Conservation (phyloP, 352 stramenopile species). For the Phytopythium oedochilum region DNA sequence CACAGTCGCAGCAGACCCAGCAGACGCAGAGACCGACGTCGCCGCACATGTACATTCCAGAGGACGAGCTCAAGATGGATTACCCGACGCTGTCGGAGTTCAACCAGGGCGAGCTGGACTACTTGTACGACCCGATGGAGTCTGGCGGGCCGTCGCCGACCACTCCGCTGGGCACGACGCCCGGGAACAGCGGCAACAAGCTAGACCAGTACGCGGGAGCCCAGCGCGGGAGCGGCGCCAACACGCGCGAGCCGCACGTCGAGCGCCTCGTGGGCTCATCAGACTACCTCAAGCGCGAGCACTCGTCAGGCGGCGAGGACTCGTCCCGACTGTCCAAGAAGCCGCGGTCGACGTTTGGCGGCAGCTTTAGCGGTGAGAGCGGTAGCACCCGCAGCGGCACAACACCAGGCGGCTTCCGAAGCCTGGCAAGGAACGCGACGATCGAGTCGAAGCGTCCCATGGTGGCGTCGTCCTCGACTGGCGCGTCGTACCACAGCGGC, state of each 20-base stretch:
- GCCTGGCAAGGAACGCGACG: conserved; percentile 23
- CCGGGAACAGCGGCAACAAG: conserved; percentile 23
- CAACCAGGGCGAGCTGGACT: conserved; percentile 72
- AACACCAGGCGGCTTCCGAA: conserved; percentile 23
- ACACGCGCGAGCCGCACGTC: conserved; percentile 29
- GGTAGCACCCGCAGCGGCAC: background rate
- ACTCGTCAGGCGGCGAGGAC: conserved; percentile 3
- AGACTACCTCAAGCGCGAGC: conserved; percentile 37
- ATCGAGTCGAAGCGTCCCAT: conserved; percentile 36
- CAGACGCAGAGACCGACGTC: conserved; percentile 14
- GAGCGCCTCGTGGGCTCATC: conserved; percentile 29
- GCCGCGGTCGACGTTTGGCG: conserved; percentile 5
- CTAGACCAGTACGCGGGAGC: conserved; percentile 18
- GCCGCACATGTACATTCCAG: conserved; percentile 32
- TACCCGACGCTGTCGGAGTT: conserved; percentile 62
- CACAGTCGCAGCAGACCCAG: background rate
- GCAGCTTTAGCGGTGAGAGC: conserved; percentile 9
- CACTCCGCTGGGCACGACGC: conserved; percentile 27
- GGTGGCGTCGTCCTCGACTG: conserved; percentile 1
- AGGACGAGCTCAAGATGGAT: conserved; percentile 74
- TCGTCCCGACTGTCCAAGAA: conserved; percentile 1
- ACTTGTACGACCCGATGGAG: conserved; percentile 62
- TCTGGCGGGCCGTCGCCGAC: conserved; percentile 33
- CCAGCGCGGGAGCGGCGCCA: conserved; percentile 11
- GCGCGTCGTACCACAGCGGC: conserved; percentile 15